Evolutionary conservation across 2,329 filamentous ascomycete genomes (phyloP), one percentile per base, ranked within the genome.

Genomic region (Orbilia blumenaviensis): DNA sequence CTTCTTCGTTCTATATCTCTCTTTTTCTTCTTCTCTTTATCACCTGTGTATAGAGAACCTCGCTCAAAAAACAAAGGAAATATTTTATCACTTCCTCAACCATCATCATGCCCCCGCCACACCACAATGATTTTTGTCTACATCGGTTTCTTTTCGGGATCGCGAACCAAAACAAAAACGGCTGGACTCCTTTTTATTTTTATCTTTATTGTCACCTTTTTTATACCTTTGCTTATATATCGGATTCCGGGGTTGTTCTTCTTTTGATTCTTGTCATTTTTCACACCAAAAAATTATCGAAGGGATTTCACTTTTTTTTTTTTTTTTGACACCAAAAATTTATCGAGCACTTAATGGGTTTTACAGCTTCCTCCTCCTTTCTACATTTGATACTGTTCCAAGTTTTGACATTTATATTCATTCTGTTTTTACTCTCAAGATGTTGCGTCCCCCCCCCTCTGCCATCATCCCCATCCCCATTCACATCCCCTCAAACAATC

Each of bases 241-340:
- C 66, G 72, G 60, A 66, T 48, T 27, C 41, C 42, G 63, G 63
- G 63, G 48, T 42, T 66, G n/a, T 48, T 38, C 36, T 27, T 48
- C 23, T 52, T 41, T n/a, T n/a, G n/a, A n/a, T n/a, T 50, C 54
- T 69, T 78, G 38, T 60, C 23, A 69, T 78, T 78, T 80, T 79
- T 66, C 60, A 78, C 76, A 73, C 78, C 78, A 50, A 64, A 73
- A 77, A 50, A 66, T 66, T 68, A 71, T 80, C 80, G 77, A 80
- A 80, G 80, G 79, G 78, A 80, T 81, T 80, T 79, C 76, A 77
- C 60, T 66, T 76, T 50, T 36, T 21, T 72, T 72, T 79, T 78
- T 48, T 73, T 77, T 41, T 78, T 60, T 77, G 66, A 66, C 58
- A 27, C 29, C 48, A 72, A 72, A 67, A 72, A 60, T 52, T 56